Evolutionary conservation across 257 asterid genomes (phyloP), one percentile per base, ranked within the genome.

Genomic region (Rehmannia glutinosa): DNA sequence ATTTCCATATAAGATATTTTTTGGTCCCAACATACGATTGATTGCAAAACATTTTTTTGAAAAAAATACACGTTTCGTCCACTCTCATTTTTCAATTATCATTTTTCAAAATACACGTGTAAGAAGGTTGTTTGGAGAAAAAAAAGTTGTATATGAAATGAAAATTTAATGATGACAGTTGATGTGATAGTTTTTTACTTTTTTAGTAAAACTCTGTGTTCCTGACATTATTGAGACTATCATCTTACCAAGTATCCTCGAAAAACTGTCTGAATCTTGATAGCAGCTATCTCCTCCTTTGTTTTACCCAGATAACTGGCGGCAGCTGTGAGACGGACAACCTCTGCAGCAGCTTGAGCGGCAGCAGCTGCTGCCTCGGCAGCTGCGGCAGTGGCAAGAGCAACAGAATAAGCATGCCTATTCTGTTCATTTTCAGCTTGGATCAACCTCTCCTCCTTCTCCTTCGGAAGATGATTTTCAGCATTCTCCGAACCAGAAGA

Each of bases 301-400:
- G 96, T 69, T 75, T 76, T 84, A 36, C 84, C 86, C 71, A 69
- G 17, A 74, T 65, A 51, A 47, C 74, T 75, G 42, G 88, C 65
- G 1, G 81, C 80, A 30, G 86, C 52, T 2, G 95, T 85, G 73
- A 86, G 92, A 15, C 96, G 89, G 36, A 83, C 99, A 58, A 86
- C 95, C 82, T 85, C 97, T 1, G 92, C 96, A 24, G 96, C 96
- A 1, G 97, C 98, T 56, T 86, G 85, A 59, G 95, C 96, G 21
- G 95, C 94, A 0, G 93, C 95, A 28, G 83, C 97, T 1, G 97
- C 96, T 4, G 95, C 96, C 78, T 87, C 98, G 35, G 96, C 97
- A 28, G 98, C 97, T 25, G 72, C 87, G 19, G 98, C 94, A 32
- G 97, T 86, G 28, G 96, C 94, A 49, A 90, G 51, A 46, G 95